Base-by-base conservation (phyloP, 2,329 filamentous ascomycete species). In the Neonectria sp. region DNA sequence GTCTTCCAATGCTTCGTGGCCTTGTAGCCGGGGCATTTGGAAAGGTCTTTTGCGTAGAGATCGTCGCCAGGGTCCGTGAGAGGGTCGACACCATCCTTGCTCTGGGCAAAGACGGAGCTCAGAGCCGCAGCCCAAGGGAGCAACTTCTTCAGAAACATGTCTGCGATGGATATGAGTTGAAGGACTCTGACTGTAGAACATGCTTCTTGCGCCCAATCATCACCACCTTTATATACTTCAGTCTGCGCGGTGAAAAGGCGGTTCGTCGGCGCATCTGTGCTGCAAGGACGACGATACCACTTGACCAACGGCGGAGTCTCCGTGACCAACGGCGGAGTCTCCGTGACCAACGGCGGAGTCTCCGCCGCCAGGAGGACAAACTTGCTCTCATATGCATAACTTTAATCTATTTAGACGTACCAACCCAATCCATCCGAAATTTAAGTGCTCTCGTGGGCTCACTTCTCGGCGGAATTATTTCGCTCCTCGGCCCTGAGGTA, bases 21-120 rank as follows among this genome's bases (percentile, higher is more conserved):
- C 31, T 77, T 85, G 81, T 94, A 95, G 15, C 92, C 92, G 0
- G 91, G 91, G 74, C 92, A 94, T 15, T 64, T 63, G 27, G 71
- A 71, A 31, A 73, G 71, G 29, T 74, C 70, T 49, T 73, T 73
- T 5, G 67, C 69, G 40, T 27, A 73, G 5, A 73, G 60, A 11
- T 73, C 71, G 37, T 69, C 67, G 60, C 71, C 67, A 9, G 71
- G 59, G 13, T 64, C 55, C 33, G 67, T 51, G 3, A 73, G 71
- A 6, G 60, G 67, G 2, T 65, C 71, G 9, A 71, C 68, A 15
- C 71, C 71, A 24, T 43, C 60, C 45, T 72, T 73, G 40, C 71
- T 73, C 62, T 73, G 71, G 1, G 71, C 69, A 5, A 65, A 52
- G 25, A 66, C 70, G 40, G 64, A 43, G 45, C 46, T 55, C 33